Base-by-base conservation (phyloP, 768 basidiomycete genomes). In the Mycena latifolia region DNA sequence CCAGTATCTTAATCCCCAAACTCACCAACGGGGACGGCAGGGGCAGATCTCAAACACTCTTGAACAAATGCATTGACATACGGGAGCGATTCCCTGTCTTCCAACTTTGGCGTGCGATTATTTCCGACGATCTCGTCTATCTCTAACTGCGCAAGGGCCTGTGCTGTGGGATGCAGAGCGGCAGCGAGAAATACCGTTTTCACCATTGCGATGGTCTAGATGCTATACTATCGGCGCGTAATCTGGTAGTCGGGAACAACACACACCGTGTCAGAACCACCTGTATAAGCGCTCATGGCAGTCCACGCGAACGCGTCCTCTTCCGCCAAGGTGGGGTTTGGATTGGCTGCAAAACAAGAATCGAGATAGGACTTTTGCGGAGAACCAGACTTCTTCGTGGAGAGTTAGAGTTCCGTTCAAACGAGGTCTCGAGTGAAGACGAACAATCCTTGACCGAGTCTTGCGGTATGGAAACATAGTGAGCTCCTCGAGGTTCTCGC, bases 401-500 rank as follows among this genome's bases (percentile, higher is more conserved):
- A 48, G 7, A 14, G 47, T 48, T 28, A 48, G 14, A 39, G 0
- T 28, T 25, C 11, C 14, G n/a, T 52, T 18, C 10, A 20, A 31
- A n/a, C n/a, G 7, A n/a, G 9, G 15, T 39, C 31, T 31, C 33
- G 18, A n/a, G 5, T 9, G 20, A 11, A 20, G 29, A 33, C 50
- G 10, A 33, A 52, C 50, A 22, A 52, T 52, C n/a, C 50, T 31
- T 52, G 50, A 52, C 11, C 50, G 50, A 33, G 50, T 33, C 50
- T 52, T 52, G 17, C 31, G 28, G 31, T 52, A 52, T 22, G 50
- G 50, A 22, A 52, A 52, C 50, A 52, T 52, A 18, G 50, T 52
- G 28, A 52, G 50, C 5, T 25, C n/a, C 50, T 52, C 50, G 20
- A 52, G 50, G 29, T 33, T 27, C 14, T 52, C 50, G 20, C 50